These are phyloP conservation scores for Thermothelomyces thermophilus DNA, from an alignment of 2,329 filamentous ascomycete species.

Conservation along the genomic window DNA sequence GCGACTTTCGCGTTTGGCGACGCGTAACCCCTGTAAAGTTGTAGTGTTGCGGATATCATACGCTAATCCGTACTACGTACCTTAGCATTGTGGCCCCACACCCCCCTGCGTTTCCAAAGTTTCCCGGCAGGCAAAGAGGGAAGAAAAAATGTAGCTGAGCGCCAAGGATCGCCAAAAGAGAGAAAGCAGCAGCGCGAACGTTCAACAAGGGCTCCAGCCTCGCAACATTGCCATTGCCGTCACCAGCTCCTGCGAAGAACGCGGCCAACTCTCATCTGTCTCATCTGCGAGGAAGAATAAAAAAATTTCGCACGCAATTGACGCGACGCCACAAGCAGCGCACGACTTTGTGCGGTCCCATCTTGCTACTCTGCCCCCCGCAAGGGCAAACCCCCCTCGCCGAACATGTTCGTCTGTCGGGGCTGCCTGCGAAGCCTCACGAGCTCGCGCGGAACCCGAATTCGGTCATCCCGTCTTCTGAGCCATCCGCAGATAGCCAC, in stretches of 20 bases:
- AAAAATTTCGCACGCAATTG: too few relatives aligned
- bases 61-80: too few relatives aligned
- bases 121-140: conserved; percentile 9
- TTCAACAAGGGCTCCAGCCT: background rate
- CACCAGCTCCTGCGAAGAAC: background rate
- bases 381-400: background rate
- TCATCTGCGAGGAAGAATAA: too few relatives aligned
- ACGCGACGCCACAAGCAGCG: background rate
- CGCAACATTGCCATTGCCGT: background rate
- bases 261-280: background rate
- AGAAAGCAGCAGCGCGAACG: background rate
- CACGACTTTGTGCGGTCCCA: background rate
- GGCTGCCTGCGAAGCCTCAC: conserved; percentile 29
- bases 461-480: conserved; percentile 7
- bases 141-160: conserved; percentile 5
- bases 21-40: conserved; percentile 9
- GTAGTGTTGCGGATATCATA: background rate
- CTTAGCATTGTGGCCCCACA: background rate
- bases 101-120: background rate
- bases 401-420: conserved; percentile 35
- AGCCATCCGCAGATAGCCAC: conserved; percentile 1
- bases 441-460: background rate
- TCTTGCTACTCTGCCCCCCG: background rate
- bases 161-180: conserved; percentile 6
- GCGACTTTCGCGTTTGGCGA: conserved; percentile 9